phyloP scores from a whole-genome alignment of 2,329 filamentous ascomycete genomes.

The Chaetoscypha palmicola region DNA sequence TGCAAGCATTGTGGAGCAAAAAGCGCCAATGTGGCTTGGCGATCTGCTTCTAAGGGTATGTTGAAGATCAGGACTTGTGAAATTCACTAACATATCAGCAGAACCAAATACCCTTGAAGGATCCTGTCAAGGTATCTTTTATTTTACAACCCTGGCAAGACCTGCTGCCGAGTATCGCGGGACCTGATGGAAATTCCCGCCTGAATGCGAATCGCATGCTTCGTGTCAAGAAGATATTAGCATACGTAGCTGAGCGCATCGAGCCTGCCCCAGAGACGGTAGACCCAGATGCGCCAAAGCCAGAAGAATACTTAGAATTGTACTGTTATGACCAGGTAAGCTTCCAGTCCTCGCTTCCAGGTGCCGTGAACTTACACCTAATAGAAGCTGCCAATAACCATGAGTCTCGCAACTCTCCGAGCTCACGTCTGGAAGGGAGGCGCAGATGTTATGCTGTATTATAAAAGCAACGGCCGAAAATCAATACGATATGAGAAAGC shows the following conservation, averaged over 20 bases:
- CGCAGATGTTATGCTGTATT: conserved; percentile 85
- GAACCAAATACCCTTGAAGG: conserved; percentile 77
- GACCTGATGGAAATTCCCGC: conserved; percentile 73
- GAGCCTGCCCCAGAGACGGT: conserved; percentile 59
- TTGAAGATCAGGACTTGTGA: conserved; percentile 1
- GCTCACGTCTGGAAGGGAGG: conserved; percentile 91
- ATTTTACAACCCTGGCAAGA: conserved; percentile 77
- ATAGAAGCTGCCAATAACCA: conserved; percentile 59
- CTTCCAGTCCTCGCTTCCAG: not conserved
- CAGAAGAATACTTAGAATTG: conserved; percentile 90
- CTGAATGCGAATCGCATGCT: conserved; percentile 97
- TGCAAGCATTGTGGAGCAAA: conserved; percentile 75
- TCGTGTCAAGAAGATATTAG: conserved; percentile 86
- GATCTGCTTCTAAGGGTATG: conserved; percentile 69
- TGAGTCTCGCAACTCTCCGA: conserved; percentile 89
- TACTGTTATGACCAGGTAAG: conserved; percentile 89
- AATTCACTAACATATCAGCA: conserved; percentile 30
- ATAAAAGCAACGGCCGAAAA: conserved; percentile 77
- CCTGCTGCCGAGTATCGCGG: conserved; percentile 64
- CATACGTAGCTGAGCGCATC: conserved; percentile 87
- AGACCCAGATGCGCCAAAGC: conserved; percentile 56
- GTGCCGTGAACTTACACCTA: conserved; percentile 7
- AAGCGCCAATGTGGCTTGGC: conserved; percentile 85
- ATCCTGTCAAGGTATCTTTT: conserved; percentile 95
- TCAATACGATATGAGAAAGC: conserved; percentile 15